Evolutionary conservation across 352 stramenopile species (phyloP).

Genomic region (Phytophthora rubi): DNA sequence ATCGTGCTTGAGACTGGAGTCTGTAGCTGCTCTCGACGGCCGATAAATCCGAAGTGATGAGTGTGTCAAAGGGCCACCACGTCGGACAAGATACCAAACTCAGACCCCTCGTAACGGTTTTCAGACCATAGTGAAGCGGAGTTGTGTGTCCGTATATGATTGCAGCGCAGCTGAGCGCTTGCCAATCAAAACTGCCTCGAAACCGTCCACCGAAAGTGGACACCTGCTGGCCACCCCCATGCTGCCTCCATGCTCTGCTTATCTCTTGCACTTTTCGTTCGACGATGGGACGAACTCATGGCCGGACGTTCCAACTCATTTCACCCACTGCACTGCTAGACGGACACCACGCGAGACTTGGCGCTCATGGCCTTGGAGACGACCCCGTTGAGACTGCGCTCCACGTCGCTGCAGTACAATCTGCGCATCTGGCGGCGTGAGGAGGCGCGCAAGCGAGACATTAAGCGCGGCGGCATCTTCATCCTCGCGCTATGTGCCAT

Average conservation of each 20-base stretch:
- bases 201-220: constrained; percentile 24
- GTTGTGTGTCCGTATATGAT: constrained; percentile 6
- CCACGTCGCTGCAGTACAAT: constrained; percentile 40
- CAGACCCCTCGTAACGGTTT: constrained; percentile 24
- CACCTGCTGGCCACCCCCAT: constrained; percentile 7
- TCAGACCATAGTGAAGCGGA: constrained; percentile 16
- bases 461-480: constrained; percentile 35
- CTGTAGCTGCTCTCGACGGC: constrained; percentile 1
- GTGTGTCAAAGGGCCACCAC: constrained; percentile 11
- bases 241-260: not conserved
- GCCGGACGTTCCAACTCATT: constrained; percentile 20
- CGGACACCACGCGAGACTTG: not conserved
- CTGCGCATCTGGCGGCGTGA: constrained; percentile 35
- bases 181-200: constrained; percentile 28
- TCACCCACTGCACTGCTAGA: constrained; percentile 12
- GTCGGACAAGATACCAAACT: constrained; percentile 16
- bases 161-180: constrained; percentile 22
- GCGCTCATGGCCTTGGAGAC: constrained; percentile 29
- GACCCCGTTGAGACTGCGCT: constrained; percentile 27
- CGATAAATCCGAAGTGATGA: constrained; percentile 27
- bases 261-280: constrained; percentile 24
- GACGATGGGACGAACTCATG: constrained; percentile 32
- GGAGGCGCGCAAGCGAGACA: constrained; percentile 29
- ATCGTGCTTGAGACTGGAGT: constrained; percentile 5
- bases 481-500: constrained; percentile 28